A percentile compares a stretch with the other conserved stretches of the same genome.
phyloP scores from a whole-genome alignment of 2,329 filamentous ascomycete species.

The Phialemonium atrogriseum region DNA sequence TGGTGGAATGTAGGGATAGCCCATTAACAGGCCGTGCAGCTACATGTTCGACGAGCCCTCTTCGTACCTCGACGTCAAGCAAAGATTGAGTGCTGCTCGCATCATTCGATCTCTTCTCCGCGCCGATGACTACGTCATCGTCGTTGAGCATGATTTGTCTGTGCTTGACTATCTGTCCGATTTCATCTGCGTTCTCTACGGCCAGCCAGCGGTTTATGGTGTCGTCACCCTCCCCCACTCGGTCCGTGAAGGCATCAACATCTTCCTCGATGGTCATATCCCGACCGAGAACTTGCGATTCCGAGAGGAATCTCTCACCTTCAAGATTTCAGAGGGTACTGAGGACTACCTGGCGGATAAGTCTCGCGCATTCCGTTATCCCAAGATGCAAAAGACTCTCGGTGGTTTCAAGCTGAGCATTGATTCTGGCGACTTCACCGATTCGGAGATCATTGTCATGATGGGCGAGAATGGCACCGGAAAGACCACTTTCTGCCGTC shows the following conservation, averaged over 20 bases:
- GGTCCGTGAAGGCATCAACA: constrained; percentile 95
- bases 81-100: constrained; percentile 84
- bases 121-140: constrained; percentile 91
- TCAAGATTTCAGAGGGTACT: constrained; percentile 82
- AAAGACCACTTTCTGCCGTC: constrained; percentile 97
- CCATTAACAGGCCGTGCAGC: constrained; percentile 6
- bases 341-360: constrained; percentile 86
- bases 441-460: constrained; percentile 98
- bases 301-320: constrained; percentile 92
- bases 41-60: constrained; percentile 99
- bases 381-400: constrained; percentile 85
- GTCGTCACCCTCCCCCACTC: constrained; percentile 94
- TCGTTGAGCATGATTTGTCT: constrained; percentile 98
- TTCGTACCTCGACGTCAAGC: constrained; percentile 98
- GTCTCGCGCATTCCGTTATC: constrained; percentile 78
- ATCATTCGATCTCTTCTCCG: constrained; percentile 88
- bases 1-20: too few species aligned
- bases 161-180: constrained; percentile 98
- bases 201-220: constrained; percentile 90
- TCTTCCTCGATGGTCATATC: constrained; percentile 97
- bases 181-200: constrained; percentile 96
- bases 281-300: constrained; percentile 98
- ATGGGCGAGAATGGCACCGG: constrained; percentile 99
- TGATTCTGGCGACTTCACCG: constrained; percentile 80
- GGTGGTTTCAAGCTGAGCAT: constrained; percentile 80